Base-by-base conservation (phyloP, 2,329 filamentous ascomycete genomes). In the Monosporascus sp. region DNA sequence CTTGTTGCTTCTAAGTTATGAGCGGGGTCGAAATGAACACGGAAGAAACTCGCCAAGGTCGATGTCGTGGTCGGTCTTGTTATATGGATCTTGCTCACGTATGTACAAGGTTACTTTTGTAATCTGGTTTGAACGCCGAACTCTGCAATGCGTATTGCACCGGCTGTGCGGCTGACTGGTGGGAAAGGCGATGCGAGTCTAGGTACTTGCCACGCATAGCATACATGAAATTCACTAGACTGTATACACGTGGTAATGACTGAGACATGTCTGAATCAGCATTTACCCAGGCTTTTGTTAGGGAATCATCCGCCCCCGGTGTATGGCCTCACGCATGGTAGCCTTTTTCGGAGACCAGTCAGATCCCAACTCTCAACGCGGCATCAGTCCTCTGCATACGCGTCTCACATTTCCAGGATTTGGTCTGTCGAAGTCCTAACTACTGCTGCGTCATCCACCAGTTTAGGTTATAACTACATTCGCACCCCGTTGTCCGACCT, bases 321-420 rank as follows among this genome's bases (percentile, higher is more conserved):
- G 2, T 17, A 17, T 16, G 40, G 19, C 40, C 40, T 43, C n/a
- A 46, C 22, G 43, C 31, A 35, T 35, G 11, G 31, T 14, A 14
- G 45, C 16, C 45, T n/a, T 31, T 26, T 47, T 17, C 9, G 31
- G 37, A 53, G 41, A 40, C 52, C 58, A 56, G 56, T 57, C 51
- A 57, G 48, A 52, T 54, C 50, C 37, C 50, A 38, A 47, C 35
- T 20, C 51, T 50, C 48, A 40, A 51, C 37, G 37, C 50, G 48
- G 50, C 38, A 27, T 38, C 24, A 49, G 51, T 52, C 45, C 26
- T 35, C 22, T 50, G 35, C 41, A 24, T 49, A 40, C 20, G 44
- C 52, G 27, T 51, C 41, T 35, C 31, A 35, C 31, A 35, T 35
- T 35, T 35, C 31, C 31, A 35, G 11, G 31, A 35, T 35, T 35